Evolutionary conservation across 2,329 filamentous ascomycete species (phyloP).

Genomic region (Aspergillus novoparasiticus): DNA sequence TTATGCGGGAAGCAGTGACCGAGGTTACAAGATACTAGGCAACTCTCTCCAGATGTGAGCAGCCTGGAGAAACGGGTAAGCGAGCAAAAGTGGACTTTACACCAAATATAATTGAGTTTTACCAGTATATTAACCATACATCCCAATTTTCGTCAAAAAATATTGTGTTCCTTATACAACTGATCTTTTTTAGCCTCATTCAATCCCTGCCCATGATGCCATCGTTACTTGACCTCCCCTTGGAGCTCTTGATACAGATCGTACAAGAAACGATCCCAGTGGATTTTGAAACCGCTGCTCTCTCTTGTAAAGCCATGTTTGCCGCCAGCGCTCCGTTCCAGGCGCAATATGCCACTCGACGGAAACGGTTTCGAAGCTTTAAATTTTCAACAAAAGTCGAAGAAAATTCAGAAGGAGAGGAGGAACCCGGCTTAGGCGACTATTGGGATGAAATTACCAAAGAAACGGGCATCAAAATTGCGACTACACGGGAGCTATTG

Average conservation of each 20-base stretch:
- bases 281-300: slow-evolving; percentile 5
- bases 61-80: not conserved
- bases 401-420: not conserved
- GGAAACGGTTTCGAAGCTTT: slow-evolving; percentile 8
- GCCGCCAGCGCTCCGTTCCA: slow-evolving; percentile 4
- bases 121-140: not conserved
- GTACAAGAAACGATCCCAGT: slow-evolving; percentile 3
- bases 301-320: slow-evolving; percentile 7
- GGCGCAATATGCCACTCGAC: slow-evolving; percentile 2
- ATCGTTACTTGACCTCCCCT: slow-evolving; percentile 5
- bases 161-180: not conserved
- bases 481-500: slow-evolving; percentile 3
- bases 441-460: slow-evolving; percentile 2
- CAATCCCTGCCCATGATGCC: not conserved
- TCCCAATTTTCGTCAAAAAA: not conserved
- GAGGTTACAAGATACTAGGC: not conserved
- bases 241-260: slow-evolving; percentile 6
- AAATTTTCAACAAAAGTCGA: not conserved
- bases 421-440: not conserved
- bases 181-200: not conserved
- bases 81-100: not conserved
- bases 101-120: not conserved
- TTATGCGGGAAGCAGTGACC: not conserved
- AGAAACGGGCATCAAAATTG: slow-evolving; percentile 3
- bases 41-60: not conserved